A percentile compares a stretch with the other conserved stretches of the same genome.
These are phyloP conservation scores for Brassica carinata DNA, from an alignment of 345 rosid species.

Conservation along the genomic window DNA sequence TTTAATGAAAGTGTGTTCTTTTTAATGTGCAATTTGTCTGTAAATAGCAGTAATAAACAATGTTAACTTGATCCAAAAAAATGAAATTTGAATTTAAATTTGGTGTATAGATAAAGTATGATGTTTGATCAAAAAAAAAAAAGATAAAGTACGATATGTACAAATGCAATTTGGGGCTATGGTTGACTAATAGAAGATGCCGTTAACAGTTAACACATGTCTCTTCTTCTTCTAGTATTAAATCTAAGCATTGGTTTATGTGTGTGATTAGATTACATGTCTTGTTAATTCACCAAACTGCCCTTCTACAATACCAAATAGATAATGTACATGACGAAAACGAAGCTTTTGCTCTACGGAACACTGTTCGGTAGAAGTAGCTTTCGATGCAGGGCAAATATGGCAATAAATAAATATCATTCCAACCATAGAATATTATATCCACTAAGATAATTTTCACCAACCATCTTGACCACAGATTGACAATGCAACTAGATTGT, in stretches of 20 bases:
- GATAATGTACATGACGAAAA: conserved; percentile 14
- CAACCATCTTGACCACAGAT: neutral
- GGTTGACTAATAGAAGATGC: conserved; percentile 38
- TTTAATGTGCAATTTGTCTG: conserved; percentile 32
- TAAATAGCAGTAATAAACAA: neutral
- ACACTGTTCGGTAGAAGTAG: conserved; percentile 24
- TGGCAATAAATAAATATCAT: conserved; percentile 8
- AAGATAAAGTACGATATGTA: neutral
- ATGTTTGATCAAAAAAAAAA: neutral
- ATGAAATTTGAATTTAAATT: conserved; percentile 22
- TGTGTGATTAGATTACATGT: conserved; percentile 35
- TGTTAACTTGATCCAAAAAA: neutral
- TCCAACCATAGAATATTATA: conserved; percentile 25
- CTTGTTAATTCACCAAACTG: conserved; percentile 40
- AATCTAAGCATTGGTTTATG: conserved; percentile 4
- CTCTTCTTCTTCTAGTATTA: conserved; percentile 10
- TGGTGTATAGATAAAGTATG: conserved; percentile 21
- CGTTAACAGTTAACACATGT: conserved; percentile 41
- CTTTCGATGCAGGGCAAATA: conserved; percentile 17
- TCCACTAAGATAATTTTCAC: neutral
- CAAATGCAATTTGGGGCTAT: conserved; percentile 15
- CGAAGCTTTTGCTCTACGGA: conserved; percentile 37
- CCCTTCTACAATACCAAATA: conserved; percentile 18
- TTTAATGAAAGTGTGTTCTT: conserved; percentile 36
- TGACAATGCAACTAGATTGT: neutral